Evolutionary conservation across 305 asterid species (phyloP).

Genomic region (Withania somnifera): DNA sequence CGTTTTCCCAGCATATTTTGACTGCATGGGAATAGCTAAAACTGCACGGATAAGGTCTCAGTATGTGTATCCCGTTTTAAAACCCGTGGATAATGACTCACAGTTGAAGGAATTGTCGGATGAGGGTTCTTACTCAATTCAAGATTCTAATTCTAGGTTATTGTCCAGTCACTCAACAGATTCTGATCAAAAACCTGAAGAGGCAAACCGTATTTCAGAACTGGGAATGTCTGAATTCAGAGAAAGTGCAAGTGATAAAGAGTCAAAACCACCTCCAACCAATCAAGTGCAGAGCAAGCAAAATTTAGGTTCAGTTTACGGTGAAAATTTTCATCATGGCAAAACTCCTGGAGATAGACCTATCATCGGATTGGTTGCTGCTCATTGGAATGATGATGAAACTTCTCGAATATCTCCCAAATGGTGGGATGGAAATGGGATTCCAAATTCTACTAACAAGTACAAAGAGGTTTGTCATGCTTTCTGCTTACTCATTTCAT

Average conservation of each 20-base stretch:
- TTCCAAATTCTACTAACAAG: slow-evolving; percentile 90
- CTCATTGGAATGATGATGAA: slow-evolving; percentile 78
- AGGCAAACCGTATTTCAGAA: slow-evolving; percentile 10
- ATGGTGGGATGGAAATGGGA: slow-evolving; percentile 97
- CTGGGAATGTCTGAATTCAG: background rate
- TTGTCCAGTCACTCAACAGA: too few species aligned
- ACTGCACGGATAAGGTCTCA: slow-evolving; percentile 47
- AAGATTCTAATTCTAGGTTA: background rate
- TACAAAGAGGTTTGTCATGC: too few species aligned
- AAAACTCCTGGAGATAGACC: slow-evolving; percentile 69
- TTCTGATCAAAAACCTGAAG: slow-evolving; percentile 23
- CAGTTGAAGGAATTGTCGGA: too few species aligned
- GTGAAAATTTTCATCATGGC: slow-evolving; percentile 14
- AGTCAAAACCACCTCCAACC: slow-evolving; percentile 23
- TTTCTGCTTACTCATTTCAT: background rate
- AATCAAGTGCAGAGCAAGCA: slow-evolving; percentile 18
- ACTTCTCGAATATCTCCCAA: slow-evolving; percentile 45
- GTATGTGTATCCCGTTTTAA: slow-evolving; percentile 39
- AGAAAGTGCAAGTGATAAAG: slow-evolving; percentile 21
- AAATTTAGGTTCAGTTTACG: slow-evolving; percentile 8
- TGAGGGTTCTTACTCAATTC: slow-evolving; percentile 25
- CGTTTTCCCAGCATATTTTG: slow-evolving; percentile 46
- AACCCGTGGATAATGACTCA: slow-evolving; percentile 38
- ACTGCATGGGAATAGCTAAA: slow-evolving; percentile 36
- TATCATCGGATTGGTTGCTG: slow-evolving; percentile 85